Percentiles rank a stretch among this genome's conserved stretches.
Conservation (phyloP, 2,329 filamentous ascomycete species). For the Lojkania enalia region DNA sequence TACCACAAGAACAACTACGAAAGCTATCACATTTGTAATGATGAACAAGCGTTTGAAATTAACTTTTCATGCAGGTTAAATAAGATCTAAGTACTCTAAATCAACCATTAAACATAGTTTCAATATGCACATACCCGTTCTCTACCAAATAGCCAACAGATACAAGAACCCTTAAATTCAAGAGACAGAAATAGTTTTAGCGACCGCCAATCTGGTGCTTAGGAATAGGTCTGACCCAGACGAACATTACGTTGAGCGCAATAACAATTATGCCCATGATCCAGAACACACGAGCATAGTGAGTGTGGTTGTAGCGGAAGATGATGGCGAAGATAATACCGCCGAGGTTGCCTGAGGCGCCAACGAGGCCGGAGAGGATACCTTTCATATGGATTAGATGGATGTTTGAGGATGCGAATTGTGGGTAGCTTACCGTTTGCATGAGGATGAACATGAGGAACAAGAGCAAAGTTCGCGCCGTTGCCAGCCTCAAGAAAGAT, state of each 20-base stretch:
- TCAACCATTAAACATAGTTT: too few species aligned
- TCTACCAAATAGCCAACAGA: too few species aligned
- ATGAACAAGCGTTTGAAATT: too few species aligned
- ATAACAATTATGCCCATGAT: constrained; percentile 79
- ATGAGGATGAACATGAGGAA: constrained; percentile 81
- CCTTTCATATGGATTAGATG: constrained; percentile 33
- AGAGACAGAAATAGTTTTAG: too few species aligned
- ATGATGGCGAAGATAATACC: constrained; percentile 83
- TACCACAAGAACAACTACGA: too few species aligned
- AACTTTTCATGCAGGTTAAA: too few species aligned
- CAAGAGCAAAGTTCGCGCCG: constrained; percentile 82
- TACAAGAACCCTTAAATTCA: too few species aligned
- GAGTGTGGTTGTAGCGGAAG: constrained; percentile 72
- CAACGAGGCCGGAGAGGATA: constrained; percentile 74
- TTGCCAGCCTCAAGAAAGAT: constrained; percentile 85
- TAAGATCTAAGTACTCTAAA: too few species aligned
- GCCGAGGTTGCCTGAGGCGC: constrained; percentile 80
- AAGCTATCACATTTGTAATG: too few species aligned
- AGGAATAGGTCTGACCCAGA: constrained; percentile 64
- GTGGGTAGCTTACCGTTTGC: constrained; percentile 66
- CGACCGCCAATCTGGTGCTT: constrained; percentile 57
- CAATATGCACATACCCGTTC: too few species aligned
- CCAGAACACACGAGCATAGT: constrained; percentile 75
- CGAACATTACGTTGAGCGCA: constrained; percentile 66
- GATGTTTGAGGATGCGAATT: neutral